Evolutionary conservation across 2,329 filamentous ascomycete genomes (phyloP).

Genomic region (Thielaviopsis cerberus): DNA sequence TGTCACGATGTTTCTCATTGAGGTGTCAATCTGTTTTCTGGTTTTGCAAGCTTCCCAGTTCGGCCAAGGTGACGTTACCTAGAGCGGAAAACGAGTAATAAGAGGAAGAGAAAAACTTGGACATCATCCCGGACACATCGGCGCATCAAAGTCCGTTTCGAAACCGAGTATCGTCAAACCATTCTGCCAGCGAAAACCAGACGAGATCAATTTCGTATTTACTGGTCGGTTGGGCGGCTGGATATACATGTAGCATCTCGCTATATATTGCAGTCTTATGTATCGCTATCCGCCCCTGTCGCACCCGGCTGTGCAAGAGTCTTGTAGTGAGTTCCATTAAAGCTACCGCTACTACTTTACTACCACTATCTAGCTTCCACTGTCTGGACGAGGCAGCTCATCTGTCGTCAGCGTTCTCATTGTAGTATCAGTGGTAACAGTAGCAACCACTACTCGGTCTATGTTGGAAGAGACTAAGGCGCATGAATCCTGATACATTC

Average conservation of each 20-base stretch:
- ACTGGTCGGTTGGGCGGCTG: too few relatives aligned
- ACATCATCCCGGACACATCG: background rate
- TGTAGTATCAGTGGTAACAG: background rate
- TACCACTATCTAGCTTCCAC: background rate
- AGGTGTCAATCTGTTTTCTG: background rate
- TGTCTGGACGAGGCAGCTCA: background rate
- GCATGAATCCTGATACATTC: background rate
- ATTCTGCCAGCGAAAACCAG: background rate
- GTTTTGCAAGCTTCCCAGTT: background rate
- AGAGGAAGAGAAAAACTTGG: background rate
- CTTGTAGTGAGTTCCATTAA: background rate
- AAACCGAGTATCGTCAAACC: background rate
- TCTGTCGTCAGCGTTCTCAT: background rate
- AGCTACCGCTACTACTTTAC: background rate
- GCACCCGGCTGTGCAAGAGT: background rate
- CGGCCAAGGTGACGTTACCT: background rate
- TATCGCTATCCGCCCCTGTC: background rate
- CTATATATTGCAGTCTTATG: background rate
- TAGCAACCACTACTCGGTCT: background rate
- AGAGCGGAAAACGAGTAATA: background rate
- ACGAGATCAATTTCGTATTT: background rate
- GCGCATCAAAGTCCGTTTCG: background rate
- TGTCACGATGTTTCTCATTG: background rate
- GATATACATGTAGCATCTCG: background rate
- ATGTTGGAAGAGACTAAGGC: background rate